phyloP scores from a whole-genome alignment of 2,329 filamentous ascomycete genomes.

The Exophiala sideris region DNA sequence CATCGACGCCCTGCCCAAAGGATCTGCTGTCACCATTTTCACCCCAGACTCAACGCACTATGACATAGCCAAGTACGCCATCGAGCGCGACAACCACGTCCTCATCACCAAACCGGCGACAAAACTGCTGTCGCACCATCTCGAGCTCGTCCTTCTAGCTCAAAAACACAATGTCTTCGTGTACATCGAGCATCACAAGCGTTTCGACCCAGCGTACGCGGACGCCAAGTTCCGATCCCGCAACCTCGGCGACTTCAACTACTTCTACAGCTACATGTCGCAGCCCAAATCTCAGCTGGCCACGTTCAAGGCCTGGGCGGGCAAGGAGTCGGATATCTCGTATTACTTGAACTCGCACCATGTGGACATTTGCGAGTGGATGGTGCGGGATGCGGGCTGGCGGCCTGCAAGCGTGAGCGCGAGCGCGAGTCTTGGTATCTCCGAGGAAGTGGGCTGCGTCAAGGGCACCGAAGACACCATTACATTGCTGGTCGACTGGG shows the following conservation, averaged over 20 bases:
- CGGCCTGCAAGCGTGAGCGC: constrained; percentile 76
- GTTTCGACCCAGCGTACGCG: constrained; percentile 87
- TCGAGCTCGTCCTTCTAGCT: constrained; percentile 68
- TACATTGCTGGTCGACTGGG: constrained; percentile 84
- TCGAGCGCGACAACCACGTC: constrained; percentile 82
- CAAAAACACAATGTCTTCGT: constrained; percentile 77
- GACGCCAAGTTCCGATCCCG: constrained; percentile 69
- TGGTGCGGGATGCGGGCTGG: constrained; percentile 79
- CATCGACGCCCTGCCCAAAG: constrained; percentile 73
- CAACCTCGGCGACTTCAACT: constrained; percentile 88
- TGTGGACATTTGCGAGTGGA: constrained; percentile 86
- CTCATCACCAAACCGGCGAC: constrained; percentile 93
- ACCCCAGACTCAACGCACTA: constrained; percentile 91
- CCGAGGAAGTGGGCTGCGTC: constrained; percentile 73
- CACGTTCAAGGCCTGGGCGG: constrained; percentile 93
- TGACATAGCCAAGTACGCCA: constrained; percentile 87
- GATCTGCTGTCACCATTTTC: constrained; percentile 93
- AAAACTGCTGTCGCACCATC: constrained; percentile 77
- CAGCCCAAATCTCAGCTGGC: constrained; percentile 88
- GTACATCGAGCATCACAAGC: constrained; percentile 95
- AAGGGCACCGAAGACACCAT: constrained; percentile 88
- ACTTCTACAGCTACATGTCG: constrained; percentile 96
- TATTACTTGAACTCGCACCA: constrained; percentile 97
- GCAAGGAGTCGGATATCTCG: constrained; percentile 85
- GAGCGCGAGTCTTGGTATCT: constrained; percentile 73